Evolutionary conservation across 345 rosid species (phyloP).

Genomic region (Euphorbia tirucalli): DNA sequence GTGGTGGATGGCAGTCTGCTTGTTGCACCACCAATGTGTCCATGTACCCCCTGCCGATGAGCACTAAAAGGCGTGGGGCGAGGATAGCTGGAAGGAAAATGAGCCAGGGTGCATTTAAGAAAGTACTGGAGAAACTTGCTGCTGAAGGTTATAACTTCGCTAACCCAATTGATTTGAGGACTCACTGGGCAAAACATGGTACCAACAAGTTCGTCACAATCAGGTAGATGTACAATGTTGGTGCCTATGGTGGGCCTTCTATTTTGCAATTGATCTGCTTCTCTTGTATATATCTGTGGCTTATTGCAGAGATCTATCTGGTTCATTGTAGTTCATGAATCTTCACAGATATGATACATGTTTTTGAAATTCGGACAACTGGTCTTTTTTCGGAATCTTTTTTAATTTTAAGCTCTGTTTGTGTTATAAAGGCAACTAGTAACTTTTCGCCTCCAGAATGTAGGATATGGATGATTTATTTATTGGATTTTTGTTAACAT

Average conservation of each 20-base stretch:
- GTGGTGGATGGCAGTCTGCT: conserved; percentile 99
- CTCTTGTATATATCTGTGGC: conserved; percentile 44
- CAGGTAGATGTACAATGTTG: conserved; percentile 53
- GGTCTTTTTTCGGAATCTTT: conserved; percentile 20
- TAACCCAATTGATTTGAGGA: conserved; percentile 81
- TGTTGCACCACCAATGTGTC: conserved; percentile 91
- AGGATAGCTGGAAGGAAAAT: conserved; percentile 98
- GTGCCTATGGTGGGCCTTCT: conserved; percentile 18
- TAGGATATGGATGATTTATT: conserved; percentile 38
- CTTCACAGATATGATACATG: conserved; percentile 30
- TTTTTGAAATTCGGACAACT: conserved; percentile 30
- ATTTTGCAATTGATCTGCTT: conserved; percentile 37
- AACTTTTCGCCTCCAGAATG: conserved; percentile 26
- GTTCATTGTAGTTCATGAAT: conserved; percentile 38
- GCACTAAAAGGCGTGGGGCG: conserved; percentile 92
- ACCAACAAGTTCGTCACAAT: conserved; percentile 98
- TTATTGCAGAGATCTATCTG: conserved; percentile 39
- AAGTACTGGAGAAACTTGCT: conserved; percentile 91
- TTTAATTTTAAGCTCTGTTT: conserved; percentile 32
- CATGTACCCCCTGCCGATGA: conserved; percentile 91
- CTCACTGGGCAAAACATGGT: conserved; percentile 98
- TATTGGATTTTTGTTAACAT: conserved; percentile 23
- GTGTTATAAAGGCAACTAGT: conserved; percentile 31
- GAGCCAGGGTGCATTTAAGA: conserved; percentile 98
- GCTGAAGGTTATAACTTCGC: conserved; percentile 79